Base-by-base conservation (phyloP, 805 yeast genomes). In the Yamadazyma paraphyllophila region DNA sequence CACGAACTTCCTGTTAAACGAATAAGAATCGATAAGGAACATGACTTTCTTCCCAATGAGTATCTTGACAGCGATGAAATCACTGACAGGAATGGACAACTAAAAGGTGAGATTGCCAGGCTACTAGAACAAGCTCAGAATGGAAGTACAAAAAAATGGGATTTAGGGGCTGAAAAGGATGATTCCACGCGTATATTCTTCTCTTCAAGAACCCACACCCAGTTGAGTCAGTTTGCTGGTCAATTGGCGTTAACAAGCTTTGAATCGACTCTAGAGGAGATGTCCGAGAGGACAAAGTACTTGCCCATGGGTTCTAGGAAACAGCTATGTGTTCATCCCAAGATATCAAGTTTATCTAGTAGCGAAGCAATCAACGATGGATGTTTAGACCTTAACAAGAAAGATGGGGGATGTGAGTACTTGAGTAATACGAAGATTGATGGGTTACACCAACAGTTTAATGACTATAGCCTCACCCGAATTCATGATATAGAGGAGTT, bases 151-250 rank as follows among this genome's bases (percentile, higher is more conserved):
- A 26, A 61, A 9, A 54, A 59, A 5, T 47, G 48, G n/a, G 27
- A 44, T 4, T 61, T 54, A 35, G 54, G 52, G 30, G 40, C 48
- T 33, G 62, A 50, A 10, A 17, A 39, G 10, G 36, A 43, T 2
- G 38, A 38, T n/a, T 33, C 70, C 78, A 0, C 48, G 49, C 3
- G 55, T 53, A 79, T 91, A 1, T 78, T 66, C 53, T 90, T 82
- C 58, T 75, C 96, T 0, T 88, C 97, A 2, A 71, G 98, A 62
- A 91, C 98, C 0, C 97, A 91, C 58, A 88, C 97, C 0, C 98
- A 91, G 60, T 67, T 91, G 37, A 72, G 73, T 31, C 98, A 91
- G 58, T 87, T 91, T 57, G 79, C 89, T 0, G 76, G 79, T 12
- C 97, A 92, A 54, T 63, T 91, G 32, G 60, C 71, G 36, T 57